Evolutionary conservation across 2,329 filamentous ascomycete species (phyloP), one percentile per base, ranked within the genome.

Genomic region (Didymellaceae sp.): DNA sequence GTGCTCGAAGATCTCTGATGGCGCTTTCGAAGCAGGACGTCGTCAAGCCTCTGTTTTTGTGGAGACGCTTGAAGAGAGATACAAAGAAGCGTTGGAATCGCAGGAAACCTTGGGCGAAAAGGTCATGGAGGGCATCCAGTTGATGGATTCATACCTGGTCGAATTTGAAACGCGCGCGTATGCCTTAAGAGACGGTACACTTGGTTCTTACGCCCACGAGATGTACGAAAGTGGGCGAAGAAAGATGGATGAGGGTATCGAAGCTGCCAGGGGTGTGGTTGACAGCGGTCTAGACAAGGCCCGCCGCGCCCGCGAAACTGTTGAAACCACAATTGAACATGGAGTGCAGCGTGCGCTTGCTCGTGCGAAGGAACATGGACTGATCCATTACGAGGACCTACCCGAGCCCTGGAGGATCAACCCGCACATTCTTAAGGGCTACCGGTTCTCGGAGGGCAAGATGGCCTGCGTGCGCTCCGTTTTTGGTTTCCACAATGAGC

Each of bases 381-480:
- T 97, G 11, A 88, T 99, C 61, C 82, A 83, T 54, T 99, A 97
- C 75, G 86, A 96, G 37, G 91, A 97, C 66, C 81, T 99, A 5
- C 94, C 94, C 1, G 80, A 88, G 28, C 94, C 94, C 0, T 99
- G 94, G 94, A 84, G 89, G 54, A 88, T 96, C 67, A 99, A 99
- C 75, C 91, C 92, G 2, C 91, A 99, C 75, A 97, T 99, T 69
- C 80, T 86, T 42, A 85, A 84, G 45, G 94, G 94, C 14, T 99
- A 99, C 72, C 92, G 94, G 42, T 99, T 99, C 78, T 89, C 86
- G 54, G 90, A 96, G 66, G 91, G 90, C 52, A 96, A 96, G 73
- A 78, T 93, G 47, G 93, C 93, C 62, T 97, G 93, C 71, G 79
- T 97, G 42, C 83, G 84, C 42, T 96, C 91, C 17, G 85, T 90